Evolutionary conservation across 225 moss, liverwort and hornwort genomes (phyloP).

Genomic region (Bryoerythrophyllum caledonicum): DNA sequence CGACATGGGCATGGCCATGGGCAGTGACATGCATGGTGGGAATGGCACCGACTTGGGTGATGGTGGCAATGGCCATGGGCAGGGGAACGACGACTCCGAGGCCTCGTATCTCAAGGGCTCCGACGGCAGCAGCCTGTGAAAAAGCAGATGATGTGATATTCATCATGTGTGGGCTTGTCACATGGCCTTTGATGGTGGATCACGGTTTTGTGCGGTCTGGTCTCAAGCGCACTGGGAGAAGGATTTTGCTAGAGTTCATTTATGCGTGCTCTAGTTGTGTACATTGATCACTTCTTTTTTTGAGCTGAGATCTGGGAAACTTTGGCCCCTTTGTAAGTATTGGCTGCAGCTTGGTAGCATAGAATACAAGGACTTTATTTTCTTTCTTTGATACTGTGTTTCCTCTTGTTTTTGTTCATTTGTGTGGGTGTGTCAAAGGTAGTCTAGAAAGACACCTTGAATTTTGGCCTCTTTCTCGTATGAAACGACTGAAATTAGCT

Average conservation of each 20-base stretch:
- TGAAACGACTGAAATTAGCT: no score
- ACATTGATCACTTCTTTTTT: constrained; percentile 12
- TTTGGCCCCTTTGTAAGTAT: constrained; percentile 33
- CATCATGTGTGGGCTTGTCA: no score
- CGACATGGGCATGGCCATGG: constrained; percentile 49
- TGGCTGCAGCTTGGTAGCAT: constrained; percentile 10
- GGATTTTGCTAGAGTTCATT: constrained; percentile 9
- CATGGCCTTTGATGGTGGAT: constrained; percentile 20
- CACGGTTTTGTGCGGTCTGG: constrained; percentile 41
- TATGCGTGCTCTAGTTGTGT: constrained; percentile 5
- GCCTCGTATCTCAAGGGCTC: constrained; percentile 64
- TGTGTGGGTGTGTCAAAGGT: not conserved
- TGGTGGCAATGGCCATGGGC: constrained; percentile 47
- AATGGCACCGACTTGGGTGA: constrained; percentile 47
- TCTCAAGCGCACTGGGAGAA: constrained; percentile 14
- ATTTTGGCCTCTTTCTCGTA: no score
- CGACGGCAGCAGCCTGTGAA: constrained; percentile 56
- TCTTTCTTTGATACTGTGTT: not conserved
- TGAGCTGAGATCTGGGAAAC: constrained; percentile 24
- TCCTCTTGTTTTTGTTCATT: not conserved
- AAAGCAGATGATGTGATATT: constrained; percentile 8
- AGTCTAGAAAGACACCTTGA: no score
- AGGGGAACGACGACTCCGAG: constrained; percentile 53
- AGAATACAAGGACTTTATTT: constrained; percentile 23
- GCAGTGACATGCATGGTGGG: constrained; percentile 53